These are phyloP conservation scores for Akanthomyces muscarius DNA, from an alignment of 2,329 filamentous ascomycete species.

Conservation along the genomic window DNA sequence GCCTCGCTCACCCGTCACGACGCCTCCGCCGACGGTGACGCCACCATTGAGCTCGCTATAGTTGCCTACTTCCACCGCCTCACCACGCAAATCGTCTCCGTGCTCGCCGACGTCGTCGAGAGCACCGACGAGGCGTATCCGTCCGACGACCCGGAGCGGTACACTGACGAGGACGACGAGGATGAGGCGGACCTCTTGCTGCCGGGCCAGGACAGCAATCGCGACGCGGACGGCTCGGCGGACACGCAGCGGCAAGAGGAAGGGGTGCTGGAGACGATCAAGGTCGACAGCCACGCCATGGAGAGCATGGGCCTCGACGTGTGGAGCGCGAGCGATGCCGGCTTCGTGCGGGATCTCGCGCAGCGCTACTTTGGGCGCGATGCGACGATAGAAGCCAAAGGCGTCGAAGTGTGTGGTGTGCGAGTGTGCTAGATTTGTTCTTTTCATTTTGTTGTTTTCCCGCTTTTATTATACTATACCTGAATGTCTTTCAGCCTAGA, in stretches of 20 bases:
- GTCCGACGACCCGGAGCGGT: conserved; percentile 23
- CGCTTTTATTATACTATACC: conserved; percentile 5
- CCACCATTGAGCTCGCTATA: conserved; percentile 61
- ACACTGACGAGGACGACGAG: conserved; percentile 29
- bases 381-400: conserved; percentile 61
- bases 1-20: conserved; percentile 39
- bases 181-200: conserved; percentile 30
- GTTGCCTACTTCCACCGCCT: conserved; percentile 80
- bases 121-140: conserved; percentile 41
- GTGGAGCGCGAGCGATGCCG: conserved; percentile 69
- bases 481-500: not conserved
- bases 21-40: conserved; percentile 34
- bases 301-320: conserved; percentile 71
- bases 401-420: conserved; percentile 71
- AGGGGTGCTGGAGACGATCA: conserved; percentile 34
- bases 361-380: conserved; percentile 62
- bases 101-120: conserved; percentile 58
- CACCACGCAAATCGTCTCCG: conserved; percentile 61
- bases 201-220: conserved; percentile 28
- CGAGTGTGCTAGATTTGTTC: conserved; percentile 53
- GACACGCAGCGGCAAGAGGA: conserved; percentile 18
- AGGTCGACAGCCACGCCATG: conserved; percentile 61
- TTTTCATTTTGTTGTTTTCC: not conserved
- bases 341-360: conserved; percentile 61
- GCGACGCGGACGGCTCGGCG: conserved; percentile 21